Base-by-base conservation (phyloP, 208 protist species). In the Wallacemonas sp. region DNA sequence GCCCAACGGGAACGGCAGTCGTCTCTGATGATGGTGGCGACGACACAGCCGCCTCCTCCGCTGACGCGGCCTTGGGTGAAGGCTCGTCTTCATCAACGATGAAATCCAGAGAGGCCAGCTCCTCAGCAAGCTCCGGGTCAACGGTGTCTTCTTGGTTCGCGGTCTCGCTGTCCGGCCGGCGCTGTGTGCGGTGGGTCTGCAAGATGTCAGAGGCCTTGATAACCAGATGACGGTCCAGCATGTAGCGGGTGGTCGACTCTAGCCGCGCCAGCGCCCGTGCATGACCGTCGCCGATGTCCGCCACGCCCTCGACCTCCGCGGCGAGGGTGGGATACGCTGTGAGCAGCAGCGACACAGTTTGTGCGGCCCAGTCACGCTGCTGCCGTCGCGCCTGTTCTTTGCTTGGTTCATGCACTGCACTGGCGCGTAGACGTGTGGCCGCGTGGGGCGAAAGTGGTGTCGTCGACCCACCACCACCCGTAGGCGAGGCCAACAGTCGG, bases 201-300 rank as follows among this genome's bases (percentile, higher is more conserved):
- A 58, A 19, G 26, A 46, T 26, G 17, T 44, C 24, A 3, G 53
- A 54, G 13, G 86, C 80, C 38, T 88, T 83, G 48, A 89, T 73
- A 30, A 94, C 62, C 1, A 92, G 58, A 17, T 63, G 45, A 12
- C 81, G 55, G 1, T 41, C 52, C n/a, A 76, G 29, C 0, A 85
- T 80, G 2, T 76, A 63, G 24, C 63, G 36, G 52, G 89, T 72
- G n/a, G 83, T 80, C 5, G 61, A 27, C 67, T 92, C 80, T 57
- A 90, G 54, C 5, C 89, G 84, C 22, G 59, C 27, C 36, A 92
- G 26, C 26, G 68, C 68, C 9, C 70, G 69, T 22, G 53, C 10
- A 15, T 74, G 76, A 27, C 77, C 85, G 1, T 29, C 15, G 22
- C 37, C 30, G 37, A 30, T 63, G 29, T 22, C 30, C 34, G 58